Evolutionary conservation across 2,329 filamentous ascomycete genomes (phyloP).

Genomic region (Cladophialophora bantiana): DNA sequence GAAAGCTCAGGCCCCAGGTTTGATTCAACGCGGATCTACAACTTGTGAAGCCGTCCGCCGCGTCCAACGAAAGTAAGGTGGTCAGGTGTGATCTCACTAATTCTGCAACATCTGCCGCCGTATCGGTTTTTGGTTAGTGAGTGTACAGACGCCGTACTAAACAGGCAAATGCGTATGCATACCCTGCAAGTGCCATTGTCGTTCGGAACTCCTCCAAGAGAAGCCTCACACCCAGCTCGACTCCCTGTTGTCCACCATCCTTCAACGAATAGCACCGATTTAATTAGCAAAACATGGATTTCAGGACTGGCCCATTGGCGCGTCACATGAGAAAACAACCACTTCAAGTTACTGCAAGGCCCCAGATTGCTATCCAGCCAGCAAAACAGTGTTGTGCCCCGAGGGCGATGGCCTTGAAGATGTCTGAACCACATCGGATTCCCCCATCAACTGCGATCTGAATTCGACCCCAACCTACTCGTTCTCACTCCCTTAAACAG

Average conservation of each 20-base stretch:
- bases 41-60: background rate
- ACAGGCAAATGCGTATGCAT: background rate
- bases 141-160: background rate
- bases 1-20: too few species aligned
- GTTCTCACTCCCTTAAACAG: slow-evolving; percentile 21
- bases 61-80: background rate
- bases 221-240: slow-evolving; percentile 38
- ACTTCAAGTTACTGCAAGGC: slow-evolving; percentile 30
- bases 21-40: background rate
- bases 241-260: slow-evolving; percentile 40
- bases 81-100: background rate
- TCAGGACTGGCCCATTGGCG: background rate
- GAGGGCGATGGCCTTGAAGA: slow-evolving; percentile 48
- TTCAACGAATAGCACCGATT: background rate
- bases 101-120: background rate
- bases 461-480: slow-evolving; percentile 37
- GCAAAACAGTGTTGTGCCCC: slow-evolving; percentile 46
- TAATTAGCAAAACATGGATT: background rate
- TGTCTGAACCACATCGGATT: slow-evolving; percentile 46
- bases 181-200: slow-evolving; percentile 39
- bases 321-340: background rate
- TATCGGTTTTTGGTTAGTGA: background rate
- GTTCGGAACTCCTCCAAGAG: slow-evolving; percentile 39
- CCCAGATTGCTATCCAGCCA: slow-evolving; percentile 47
- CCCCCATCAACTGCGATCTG: slow-evolving; percentile 42